Base-by-base conservation (phyloP, 768 basidiomycete species). In the Suillus decipiens region DNA sequence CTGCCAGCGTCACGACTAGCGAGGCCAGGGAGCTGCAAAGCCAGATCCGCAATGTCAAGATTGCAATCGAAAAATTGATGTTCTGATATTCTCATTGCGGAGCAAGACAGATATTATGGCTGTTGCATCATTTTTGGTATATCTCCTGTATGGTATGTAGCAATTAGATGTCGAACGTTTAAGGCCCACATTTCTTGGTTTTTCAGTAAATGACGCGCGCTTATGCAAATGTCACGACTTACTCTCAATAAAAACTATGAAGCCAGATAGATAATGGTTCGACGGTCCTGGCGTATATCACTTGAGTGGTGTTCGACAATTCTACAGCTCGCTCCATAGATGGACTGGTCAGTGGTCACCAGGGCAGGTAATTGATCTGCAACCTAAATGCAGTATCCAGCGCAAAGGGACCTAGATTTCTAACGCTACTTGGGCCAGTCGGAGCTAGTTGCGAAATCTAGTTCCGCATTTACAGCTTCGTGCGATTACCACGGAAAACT, bases 1-100 rank as follows among this genome's bases (percentile, higher is more conserved):
- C 97, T 66, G 94, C 93, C 15, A 95, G 93, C 70, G 90, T 99
- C 65, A 98, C 95, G n/a, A 98, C 95, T 62, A 96, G 94, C 69
- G 96, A 99, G 77, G 89, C 93, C 51, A 88, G 89, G 75, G 96
- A 99, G 77, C 82, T 99, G 37, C 85, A 86, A 63, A 89, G 90
- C 73, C 95, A 98, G 79, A 97, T 99, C 70, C 82, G 84, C 69
- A 89, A 86, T 61, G 82, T 96, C 77, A 99, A 97, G 82, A 81
- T 83, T 56, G 86, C 84, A 31, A 57, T 57, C 28, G 56, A 57
- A 39, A 57, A 87, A 77, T 75, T 88, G 63, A 81, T 82, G 76
- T 78, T 76, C 69, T 84, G 67, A 73, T 39, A 17, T 14, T 37
- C 59, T 59, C 17, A 19, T 63, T 61, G 47, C 22, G 59, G 33